A percentile compares a stretch with the other conserved stretches of the same genome.
Conservation (phyloP, 768 basidiomycete genomes). For the Pulveroboletus sp. region DNA sequence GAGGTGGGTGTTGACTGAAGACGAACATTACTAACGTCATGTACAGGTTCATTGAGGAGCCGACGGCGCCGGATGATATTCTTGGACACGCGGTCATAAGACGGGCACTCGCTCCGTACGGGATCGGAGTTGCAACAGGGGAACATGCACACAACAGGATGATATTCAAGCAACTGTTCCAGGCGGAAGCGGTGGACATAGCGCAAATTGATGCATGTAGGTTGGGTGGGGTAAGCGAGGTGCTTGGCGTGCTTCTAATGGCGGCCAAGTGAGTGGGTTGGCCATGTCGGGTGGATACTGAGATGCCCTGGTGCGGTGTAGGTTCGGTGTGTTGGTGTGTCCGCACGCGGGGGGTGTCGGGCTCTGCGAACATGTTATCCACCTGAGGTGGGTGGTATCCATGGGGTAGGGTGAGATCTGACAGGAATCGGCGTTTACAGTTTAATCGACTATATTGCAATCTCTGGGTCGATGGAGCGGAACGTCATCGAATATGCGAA, state of each 20-base stretch:
- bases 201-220: conserved; percentile 94
- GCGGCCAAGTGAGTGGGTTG: conserved; percentile 61
- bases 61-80: conserved; percentile 92
- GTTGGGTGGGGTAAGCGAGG: conserved; percentile 90
- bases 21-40: neutral
- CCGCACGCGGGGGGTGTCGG: conserved; percentile 97
- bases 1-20: neutral
- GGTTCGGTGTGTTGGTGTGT: conserved; percentile 86
- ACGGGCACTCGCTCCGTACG: conserved; percentile 72
- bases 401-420: no score
- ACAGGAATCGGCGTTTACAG: conserved; percentile 33
- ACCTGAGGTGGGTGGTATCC: conserved; percentile 49
- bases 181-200: conserved; percentile 90
- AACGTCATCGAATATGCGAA: conserved; percentile 91
- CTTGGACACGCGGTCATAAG: conserved; percentile 85
- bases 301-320: conserved; percentile 25
- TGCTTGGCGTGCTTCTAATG: conserved; percentile 88
- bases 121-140: conserved; percentile 92
- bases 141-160: conserved; percentile 97
- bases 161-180: conserved; percentile 94
- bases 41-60: conserved; percentile 93
- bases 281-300: neutral
- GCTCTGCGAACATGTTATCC: conserved; percentile 92
- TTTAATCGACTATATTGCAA: conserved; percentile 88
- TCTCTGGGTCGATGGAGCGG: conserved; percentile 89